Base-by-base conservation (phyloP, 352 stramenopile genomes). In the Pythium chondricola region DNA sequence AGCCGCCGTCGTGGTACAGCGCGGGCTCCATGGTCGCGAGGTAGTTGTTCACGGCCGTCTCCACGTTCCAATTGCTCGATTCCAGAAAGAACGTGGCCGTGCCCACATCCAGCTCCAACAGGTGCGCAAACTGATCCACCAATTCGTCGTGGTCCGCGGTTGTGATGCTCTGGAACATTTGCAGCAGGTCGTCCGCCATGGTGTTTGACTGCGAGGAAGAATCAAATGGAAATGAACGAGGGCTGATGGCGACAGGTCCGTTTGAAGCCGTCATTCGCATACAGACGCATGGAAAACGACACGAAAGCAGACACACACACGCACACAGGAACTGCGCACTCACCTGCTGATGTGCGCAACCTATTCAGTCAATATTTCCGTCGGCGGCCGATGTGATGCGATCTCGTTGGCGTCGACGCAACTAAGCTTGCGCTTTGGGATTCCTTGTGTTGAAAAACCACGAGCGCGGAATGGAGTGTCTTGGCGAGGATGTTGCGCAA, bases 131-230 rank as follows among this genome's bases (percentile, higher is more conserved):
- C 50, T 93, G 83, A 37, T 89, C 76, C 21, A 93, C 69, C 6
- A 93, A 61, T 60, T 89, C 79, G 33, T 93, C 83, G 48, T 88
- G 79, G 55, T 93, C 83, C 32, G 63, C 76, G 21, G 83, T 93
- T 20, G 79, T 91, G 63, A 93, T 93, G 62, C 77, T 91, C 59
- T 89, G 77, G 59, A 93, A 91, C 71, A 90, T 87, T 49, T 85
- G 81, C 60, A 93, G 63, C 26, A 93, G 51, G 42, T 93, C 79
- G 58, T 93, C 81, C 43, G 74, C 74, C 77, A 88, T 88, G 18
- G 25, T 49, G 58, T 40, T 17, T 39, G 21, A 25, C 8, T 40
- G 1, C 30, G 2, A 37, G 1, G 3, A 40, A 2, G 17, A 22
- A 18, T 31, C 11, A 14, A 37, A 8, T 6, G 11, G 43, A 7